These are phyloP conservation scores for Diaporthe longicolla DNA, from an alignment of 2,329 filamentous ascomycete species.

Conservation along the genomic window DNA sequence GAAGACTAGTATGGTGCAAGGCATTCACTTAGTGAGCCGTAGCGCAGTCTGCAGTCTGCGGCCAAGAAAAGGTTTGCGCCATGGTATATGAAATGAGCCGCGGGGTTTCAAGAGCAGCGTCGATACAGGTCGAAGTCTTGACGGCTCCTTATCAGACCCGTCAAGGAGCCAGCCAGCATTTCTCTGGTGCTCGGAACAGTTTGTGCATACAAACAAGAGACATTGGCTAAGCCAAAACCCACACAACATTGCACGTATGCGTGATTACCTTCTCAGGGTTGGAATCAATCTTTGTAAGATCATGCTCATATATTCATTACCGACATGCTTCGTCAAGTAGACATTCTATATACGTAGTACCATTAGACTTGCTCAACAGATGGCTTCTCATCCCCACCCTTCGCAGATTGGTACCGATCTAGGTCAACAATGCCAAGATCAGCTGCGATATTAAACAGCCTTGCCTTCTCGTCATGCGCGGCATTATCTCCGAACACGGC, in stretches of 20 bases:
- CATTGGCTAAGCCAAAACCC: too few species aligned
- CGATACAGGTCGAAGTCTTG: not conserved
- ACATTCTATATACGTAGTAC: not conserved
- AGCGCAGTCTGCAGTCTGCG: not conserved
- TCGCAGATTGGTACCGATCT: not conserved
- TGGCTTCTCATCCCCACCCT: constrained; percentile 24
- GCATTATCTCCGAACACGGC: constrained; percentile 50
- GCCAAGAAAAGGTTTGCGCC: not conserved
- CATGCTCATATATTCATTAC: not conserved
- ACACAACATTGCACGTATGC: not conserved
- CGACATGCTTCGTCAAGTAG: not conserved
- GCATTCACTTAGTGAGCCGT: not conserved
- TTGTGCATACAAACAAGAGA: too few species aligned
- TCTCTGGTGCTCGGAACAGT: too few species aligned
- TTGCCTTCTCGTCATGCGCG: constrained; percentile 48
- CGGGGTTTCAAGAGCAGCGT: not conserved
- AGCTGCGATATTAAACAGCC: constrained; percentile 40
- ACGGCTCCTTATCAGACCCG: too few species aligned
- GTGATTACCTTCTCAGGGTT: not conserved
- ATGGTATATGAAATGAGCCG: not conserved
- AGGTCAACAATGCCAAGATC: constrained; percentile 27
- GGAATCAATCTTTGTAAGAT: not conserved
- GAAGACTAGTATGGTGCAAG: not conserved
- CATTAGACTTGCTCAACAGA: constrained; percentile 11
- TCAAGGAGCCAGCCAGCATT: too few species aligned